Percentiles rank a stretch among this genome's conserved stretches.
phyloP scores from a whole-genome alignment of 371 early-diverging fungal species.

The Mucor saturninus region DNA sequence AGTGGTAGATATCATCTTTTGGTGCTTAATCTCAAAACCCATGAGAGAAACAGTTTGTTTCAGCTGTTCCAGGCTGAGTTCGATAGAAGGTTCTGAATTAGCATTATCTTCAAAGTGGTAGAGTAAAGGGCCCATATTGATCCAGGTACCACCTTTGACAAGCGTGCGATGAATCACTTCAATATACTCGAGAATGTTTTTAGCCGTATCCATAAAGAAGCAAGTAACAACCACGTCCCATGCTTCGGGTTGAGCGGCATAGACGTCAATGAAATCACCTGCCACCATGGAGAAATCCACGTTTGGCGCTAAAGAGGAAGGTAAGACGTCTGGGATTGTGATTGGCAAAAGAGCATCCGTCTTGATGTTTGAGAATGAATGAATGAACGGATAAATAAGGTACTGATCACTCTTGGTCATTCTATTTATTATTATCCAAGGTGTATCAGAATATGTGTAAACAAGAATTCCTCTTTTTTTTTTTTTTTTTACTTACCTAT shows the following conservation, averaged over 20 bases:
- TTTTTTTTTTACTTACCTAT: slow-evolving; percentile 49
- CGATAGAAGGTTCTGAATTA: slow-evolving; percentile 77
- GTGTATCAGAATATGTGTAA: not conserved
- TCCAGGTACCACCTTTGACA: slow-evolving; percentile 91
- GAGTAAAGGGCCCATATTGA: slow-evolving; percentile 91
- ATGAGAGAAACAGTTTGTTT: slow-evolving; percentile 58
- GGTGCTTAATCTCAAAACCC: slow-evolving; percentile 78
- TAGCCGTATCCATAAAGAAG: slow-evolving; percentile 96
- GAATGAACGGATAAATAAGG: slow-evolving; percentile 88
- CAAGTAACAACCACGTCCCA: slow-evolving; percentile 94
- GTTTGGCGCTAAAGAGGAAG: slow-evolving; percentile 62
- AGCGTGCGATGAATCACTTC: slow-evolving; percentile 78
- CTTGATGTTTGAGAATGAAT: slow-evolving; percentile 84
- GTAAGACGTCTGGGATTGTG: slow-evolving; percentile 83
- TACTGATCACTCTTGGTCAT: slow-evolving; percentile 53
- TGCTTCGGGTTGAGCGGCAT: slow-evolving; percentile 56
- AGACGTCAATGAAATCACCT: slow-evolving; percentile 95
- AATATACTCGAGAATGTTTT: slow-evolving; percentile 87
- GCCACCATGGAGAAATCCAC: slow-evolving; percentile 95
- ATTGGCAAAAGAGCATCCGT: slow-evolving; percentile 62
- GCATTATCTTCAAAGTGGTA: slow-evolving; percentile 91
- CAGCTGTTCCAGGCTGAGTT: slow-evolving; percentile 87
- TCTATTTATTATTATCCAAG: slow-evolving; percentile 18
- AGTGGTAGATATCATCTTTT: slow-evolving; percentile 36
- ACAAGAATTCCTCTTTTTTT: not conserved